These are phyloP conservation scores for Torulaspora microellipsoides DNA, from an alignment of 805 yeast species.

Conservation along the genomic window DNA sequence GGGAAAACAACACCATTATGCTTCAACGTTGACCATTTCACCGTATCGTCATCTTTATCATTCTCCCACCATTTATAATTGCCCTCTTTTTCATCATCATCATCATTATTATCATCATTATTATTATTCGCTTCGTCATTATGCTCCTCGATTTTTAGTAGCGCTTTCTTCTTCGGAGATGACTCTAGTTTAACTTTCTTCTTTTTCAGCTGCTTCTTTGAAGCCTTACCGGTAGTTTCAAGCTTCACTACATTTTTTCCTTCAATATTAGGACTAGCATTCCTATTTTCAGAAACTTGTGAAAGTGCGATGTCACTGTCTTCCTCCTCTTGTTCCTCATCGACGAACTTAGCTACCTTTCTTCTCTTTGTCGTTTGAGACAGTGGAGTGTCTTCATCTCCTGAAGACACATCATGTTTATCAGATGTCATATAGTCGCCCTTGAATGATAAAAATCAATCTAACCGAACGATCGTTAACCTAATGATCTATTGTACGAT, in stretches of 20 bases:
- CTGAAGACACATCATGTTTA: slow-evolving; percentile 10
- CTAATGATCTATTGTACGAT: too few relatives aligned
- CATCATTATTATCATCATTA: slow-evolving; percentile 18
- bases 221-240: slow-evolving; percentile 1
- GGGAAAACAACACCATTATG: slow-evolving; percentile 94
- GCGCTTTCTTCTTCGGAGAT: slow-evolving; percentile 9
- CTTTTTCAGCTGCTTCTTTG: slow-evolving; percentile 3
- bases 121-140: slow-evolving; percentile 4
- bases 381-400: slow-evolving; percentile 19
- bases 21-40: slow-evolving; percentile 81
- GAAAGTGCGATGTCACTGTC: slow-evolving; percentile 27
- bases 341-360: slow-evolving; percentile 14
- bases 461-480: too few relatives aligned
- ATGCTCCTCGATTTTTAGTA: slow-evolving; percentile 14
- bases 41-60: slow-evolving; percentile 60
- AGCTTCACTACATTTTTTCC: slow-evolving; percentile 2
- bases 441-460: too few relatives aligned
- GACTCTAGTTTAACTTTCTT: slow-evolving; percentile 13
- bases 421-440: slow-evolving; percentile 7
- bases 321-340: slow-evolving; percentile 18
- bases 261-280: slow-evolving; percentile 9
- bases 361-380: slow-evolving; percentile 14
- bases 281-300: slow-evolving; percentile 14
- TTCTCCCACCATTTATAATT: slow-evolving; percentile 76
- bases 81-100: slow-evolving; percentile 48